Evolutionary conservation across 768 basidiomycete species (phyloP), one percentile per base, ranked within the genome.

Genomic region (Russula ochroleuca): DNA sequence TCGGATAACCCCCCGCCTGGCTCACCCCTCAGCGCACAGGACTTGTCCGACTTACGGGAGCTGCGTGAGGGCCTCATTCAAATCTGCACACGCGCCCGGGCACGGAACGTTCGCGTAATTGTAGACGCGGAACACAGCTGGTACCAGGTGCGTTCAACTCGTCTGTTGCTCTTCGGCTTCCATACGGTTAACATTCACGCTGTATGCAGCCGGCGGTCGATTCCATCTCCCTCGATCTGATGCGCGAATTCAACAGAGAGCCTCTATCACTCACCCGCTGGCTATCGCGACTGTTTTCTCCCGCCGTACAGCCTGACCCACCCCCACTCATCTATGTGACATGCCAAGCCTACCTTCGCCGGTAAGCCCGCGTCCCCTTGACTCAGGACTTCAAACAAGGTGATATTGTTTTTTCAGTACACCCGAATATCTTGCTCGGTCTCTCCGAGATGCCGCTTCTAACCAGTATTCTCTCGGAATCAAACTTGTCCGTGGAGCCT

Each of bases 401-500:
- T 62, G 43, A 25, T 4, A 50, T 61, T n/a, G 25, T 8, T 15
- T 31, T 31, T 17, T 14, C 64, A 90, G 92, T 57, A 88, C 85
- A 0, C 87, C 86, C 5, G 72, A 75, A n/a, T 85, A 92, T 67
- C 81, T 97, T 5, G 75, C 75, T 0, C 83, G 83, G 21, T 81
- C 85, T 41, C 75, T 95, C 50, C 75, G 74, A 15, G 87, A 90
- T 56, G 89, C 94, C 4, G 78, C 81, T 65, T 73, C 72, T 56
- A 78, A 86, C 66, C 79, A 82, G 41, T 96, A 91, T 71, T 79
- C 88, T 0, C 80, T 96, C 0, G 94, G 94, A 11, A 85, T 93
- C 60, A 98, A 97, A 74, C 87, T 98, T 53, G 94, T 97, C 35
- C 85, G 94, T 25, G 94, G 94, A 0, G 94, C 94, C 2, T 98